Base-by-base conservation (phyloP, 2,329 filamentous ascomycete genomes). In the Zymoseptoria tritici region DNA sequence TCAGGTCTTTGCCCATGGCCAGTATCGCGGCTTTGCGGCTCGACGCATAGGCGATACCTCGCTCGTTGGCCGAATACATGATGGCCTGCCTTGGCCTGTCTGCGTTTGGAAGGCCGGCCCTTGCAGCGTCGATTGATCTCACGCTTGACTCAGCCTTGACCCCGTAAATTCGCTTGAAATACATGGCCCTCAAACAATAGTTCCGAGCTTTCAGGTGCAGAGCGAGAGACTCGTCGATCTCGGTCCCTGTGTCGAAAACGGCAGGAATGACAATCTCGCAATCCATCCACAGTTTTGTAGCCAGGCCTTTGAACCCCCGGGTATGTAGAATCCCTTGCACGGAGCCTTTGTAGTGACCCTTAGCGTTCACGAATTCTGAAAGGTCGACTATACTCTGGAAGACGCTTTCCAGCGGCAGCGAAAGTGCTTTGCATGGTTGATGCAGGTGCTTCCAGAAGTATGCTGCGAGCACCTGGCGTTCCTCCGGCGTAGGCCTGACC, bases 391-490 rank as follows among this genome's bases (percentile, higher is more conserved):
- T 36, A 19, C 50, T 54, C 5, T 51, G 20, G 13, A 54, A 22
- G 4, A 49, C 56, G 24, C 24, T 21, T 19, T 58, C 56, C 3
- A 54, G 20, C 16, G 56, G 56, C 9, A 58, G 26, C 3, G 53
- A 16, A 11, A 58, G 31, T 9, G 24, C 50, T 19, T 49, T 46
- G 29, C 56, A 54, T n/a, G 56, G 56, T 26, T 58, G 50, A 31
- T 58, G 51, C 4, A 58, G 52, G 42, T 58, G 49, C 16, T 49
- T 52, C 56, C 56, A 58, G 24, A 58, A 58, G 42, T 58, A 58
- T 11, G 49, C 22, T 4, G 49, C 49, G n/a, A 51, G 49, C 49
- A 21, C 4, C n/a, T 20, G 49, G 9, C 19, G 19, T 51, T 51
- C 49, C 19, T 24, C n/a, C 9, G 49, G 13, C 11, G 9, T 20